Conservation (phyloP, 495 filamentous ascomycete genomes). For the Penicillium chermesinum region DNA sequence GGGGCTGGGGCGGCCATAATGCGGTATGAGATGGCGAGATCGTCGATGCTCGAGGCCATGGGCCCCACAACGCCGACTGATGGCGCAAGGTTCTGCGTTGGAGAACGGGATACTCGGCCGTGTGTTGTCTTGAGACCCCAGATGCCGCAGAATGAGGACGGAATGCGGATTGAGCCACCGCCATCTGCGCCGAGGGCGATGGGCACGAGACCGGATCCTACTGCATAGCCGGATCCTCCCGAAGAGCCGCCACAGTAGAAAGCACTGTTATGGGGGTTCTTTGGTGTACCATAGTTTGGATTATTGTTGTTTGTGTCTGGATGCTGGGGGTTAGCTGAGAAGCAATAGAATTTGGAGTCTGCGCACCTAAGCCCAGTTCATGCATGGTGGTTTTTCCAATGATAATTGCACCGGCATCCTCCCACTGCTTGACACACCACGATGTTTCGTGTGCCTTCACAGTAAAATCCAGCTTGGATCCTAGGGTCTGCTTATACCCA, state of each 20-base stretch:
- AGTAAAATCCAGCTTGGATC: conserved; percentile 53
- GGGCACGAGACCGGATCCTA: conserved; percentile 70
- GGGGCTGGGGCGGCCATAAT: conserved; percentile 70
- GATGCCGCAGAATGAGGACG: conserved; percentile 74
- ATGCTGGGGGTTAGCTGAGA: not conserved
- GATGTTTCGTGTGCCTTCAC: conserved; percentile 47
- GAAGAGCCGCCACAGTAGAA: conserved; percentile 92
- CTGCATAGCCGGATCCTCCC: conserved; percentile 74
- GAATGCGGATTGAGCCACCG: conserved; percentile 81
- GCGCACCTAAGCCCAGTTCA: conserved; percentile 69
- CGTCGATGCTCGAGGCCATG: conserved; percentile 68
- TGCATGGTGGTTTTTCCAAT: conserved; percentile 91
- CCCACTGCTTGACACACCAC: conserved; percentile 72
- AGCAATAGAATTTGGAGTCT: not conserved
- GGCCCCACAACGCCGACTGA: conserved; percentile 69
- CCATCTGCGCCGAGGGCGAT: conserved; percentile 82
- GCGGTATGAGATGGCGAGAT: conserved; percentile 79
- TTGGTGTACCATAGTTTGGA: conserved; percentile 70
- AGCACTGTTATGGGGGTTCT: conserved; percentile 71
- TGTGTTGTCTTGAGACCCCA: conserved; percentile 87
- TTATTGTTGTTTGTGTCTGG: conserved; percentile 80
- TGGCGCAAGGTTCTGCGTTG: conserved; percentile 55
- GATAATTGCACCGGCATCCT: conserved; percentile 74
- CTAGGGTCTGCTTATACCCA: conserved; percentile 65
- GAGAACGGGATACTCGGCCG: conserved; percentile 61